Conservation (phyloP, 2,329 filamentous ascomycete genomes). For the Catunica adiposa region DNA sequence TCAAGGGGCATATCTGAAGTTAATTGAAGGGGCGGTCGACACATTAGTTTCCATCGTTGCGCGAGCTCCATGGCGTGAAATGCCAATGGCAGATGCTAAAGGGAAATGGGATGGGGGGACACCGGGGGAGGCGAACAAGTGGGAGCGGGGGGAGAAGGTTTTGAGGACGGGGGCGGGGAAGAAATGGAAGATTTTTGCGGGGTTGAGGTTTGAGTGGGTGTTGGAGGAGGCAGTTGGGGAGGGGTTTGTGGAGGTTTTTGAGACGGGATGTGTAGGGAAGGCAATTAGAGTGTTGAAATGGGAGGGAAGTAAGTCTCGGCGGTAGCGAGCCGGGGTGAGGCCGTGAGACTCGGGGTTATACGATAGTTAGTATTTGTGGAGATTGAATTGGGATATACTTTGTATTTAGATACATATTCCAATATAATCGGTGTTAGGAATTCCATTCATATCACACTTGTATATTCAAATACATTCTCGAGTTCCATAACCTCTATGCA, state of each 20-base stretch:
- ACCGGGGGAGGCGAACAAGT: conserved; percentile 29
- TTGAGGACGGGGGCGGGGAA: conserved; percentile 26
- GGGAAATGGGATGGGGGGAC: conserved; percentile 41
- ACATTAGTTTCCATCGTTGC: conserved; percentile 35
- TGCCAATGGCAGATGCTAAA: conserved; percentile 41
- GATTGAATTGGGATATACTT: too few species aligned
- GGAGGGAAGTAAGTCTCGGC: background rate
- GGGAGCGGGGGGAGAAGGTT: conserved; percentile 35
- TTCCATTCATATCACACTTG: too few species aligned
- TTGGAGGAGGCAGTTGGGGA: conserved; percentile 54
- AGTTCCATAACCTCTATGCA: too few species aligned
- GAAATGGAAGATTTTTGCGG: conserved; percentile 56
- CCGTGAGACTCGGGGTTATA: too few species aligned
- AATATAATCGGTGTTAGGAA: too few species aligned
- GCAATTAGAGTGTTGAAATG: conserved; percentile 22
- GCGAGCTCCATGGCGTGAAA: conserved; percentile 41
- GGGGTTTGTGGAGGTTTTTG: conserved; percentile 56
- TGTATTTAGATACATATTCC: background rate
- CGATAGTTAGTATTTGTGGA: too few species aligned
- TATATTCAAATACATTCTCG: too few species aligned
- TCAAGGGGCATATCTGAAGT: conserved; percentile 49
- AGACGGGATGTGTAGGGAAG: conserved; percentile 56
- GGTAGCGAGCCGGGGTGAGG: background rate
- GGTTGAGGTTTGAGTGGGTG: conserved; percentile 54
- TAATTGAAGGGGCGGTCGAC: conserved; percentile 33